Evolutionary conservation across 495 filamentous ascomycete genomes (phyloP).

Genomic region (Neurospora sp.): DNA sequence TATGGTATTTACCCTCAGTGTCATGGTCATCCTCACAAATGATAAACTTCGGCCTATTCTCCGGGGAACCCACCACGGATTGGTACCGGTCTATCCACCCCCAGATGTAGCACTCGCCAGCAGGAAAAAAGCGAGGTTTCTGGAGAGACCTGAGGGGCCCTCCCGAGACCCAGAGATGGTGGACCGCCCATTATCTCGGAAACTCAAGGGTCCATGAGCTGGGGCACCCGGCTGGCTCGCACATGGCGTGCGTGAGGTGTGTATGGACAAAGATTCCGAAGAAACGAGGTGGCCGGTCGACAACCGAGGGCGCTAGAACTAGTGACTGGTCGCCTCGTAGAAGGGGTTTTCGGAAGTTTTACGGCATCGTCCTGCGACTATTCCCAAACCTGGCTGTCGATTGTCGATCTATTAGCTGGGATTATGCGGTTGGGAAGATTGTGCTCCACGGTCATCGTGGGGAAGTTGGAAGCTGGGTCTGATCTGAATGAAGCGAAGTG

Average conservation of each 20-base stretch:
- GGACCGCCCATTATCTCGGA: background rate
- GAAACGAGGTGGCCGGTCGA: background rate
- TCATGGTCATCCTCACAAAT: background rate
- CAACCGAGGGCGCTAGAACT: background rate
- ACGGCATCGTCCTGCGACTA: background rate
- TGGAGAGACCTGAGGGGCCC: background rate
- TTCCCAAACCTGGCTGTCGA: background rate
- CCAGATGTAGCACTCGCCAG: background rate
- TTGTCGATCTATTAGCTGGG: background rate
- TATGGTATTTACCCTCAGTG: background rate
- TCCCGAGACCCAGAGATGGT: background rate
- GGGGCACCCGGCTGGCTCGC: background rate
- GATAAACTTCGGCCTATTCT: background rate
- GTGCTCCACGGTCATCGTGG: background rate
- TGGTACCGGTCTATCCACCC: background rate
- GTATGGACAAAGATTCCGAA: background rate
- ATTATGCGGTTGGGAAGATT: background rate
- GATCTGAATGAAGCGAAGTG: background rate
- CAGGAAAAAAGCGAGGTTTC: background rate
- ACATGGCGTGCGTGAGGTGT: background rate
- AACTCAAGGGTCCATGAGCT: background rate
- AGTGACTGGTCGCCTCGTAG: background rate
- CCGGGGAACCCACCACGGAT: background rate
- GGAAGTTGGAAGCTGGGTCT: background rate
- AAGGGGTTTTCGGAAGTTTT: background rate